Evolutionary conservation across 2,329 filamentous ascomycete genomes (phyloP).

Genomic region (Diaporthe ilicicola): DNA sequence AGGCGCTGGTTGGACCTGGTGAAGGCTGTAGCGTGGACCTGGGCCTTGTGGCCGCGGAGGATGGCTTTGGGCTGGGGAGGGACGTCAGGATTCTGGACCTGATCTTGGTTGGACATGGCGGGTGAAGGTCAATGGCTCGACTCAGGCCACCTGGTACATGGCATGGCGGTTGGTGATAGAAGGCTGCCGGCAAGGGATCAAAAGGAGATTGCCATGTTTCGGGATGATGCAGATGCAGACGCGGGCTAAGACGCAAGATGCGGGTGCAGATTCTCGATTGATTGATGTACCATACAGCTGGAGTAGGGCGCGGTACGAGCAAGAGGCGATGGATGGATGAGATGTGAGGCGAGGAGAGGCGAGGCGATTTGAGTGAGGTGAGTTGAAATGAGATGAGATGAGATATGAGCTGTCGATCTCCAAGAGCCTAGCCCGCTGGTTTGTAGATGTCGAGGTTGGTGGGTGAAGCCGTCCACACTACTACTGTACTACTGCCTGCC

Average conservation of each 20-base stretch:
- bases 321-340: neutral
- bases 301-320: neutral
- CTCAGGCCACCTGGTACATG: slow-evolving; percentile 12
- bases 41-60: slow-evolving; percentile 83
- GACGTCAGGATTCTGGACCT: slow-evolving; percentile 7
- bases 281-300: slow-evolving; percentile 6
- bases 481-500: too few relatives aligned
- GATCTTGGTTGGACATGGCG: slow-evolving; percentile 38
- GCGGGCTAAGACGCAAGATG: neutral
- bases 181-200: slow-evolving; percentile 18
- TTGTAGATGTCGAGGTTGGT: neutral
- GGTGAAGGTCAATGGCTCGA: neutral
- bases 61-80: slow-evolving; percentile 65
- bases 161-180: neutral
- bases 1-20: slow-evolving; percentile 78
- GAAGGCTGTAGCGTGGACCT: slow-evolving; percentile 82
- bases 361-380: neutral
- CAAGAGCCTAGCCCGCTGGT: neutral
- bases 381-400: neutral
- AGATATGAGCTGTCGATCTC: neutral
- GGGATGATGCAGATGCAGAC: slow-evolving; percentile 14
- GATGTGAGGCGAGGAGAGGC: neutral
- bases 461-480: neutral
- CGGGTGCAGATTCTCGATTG: slow-evolving; percentile 11
- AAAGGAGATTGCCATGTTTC: slow-evolving; percentile 31